Evolutionary conservation across 2,329 filamentous ascomycete genomes (phyloP).

Genomic region (Diaporthe longicolla): DNA sequence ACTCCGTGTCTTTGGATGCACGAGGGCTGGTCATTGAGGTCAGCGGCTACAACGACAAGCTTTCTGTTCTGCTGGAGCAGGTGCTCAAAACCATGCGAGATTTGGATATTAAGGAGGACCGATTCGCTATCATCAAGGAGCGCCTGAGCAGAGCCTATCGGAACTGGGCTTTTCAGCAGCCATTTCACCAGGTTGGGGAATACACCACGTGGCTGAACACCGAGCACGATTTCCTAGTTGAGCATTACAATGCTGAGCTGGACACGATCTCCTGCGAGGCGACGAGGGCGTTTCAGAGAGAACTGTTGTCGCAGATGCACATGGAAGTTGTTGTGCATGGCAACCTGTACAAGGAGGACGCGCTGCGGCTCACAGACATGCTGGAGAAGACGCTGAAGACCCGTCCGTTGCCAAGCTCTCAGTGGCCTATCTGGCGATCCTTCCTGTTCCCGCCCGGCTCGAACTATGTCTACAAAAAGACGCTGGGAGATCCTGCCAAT

Average conservation of each 20-base stretch:
- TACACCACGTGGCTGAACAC: conserved; percentile 85
- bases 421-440: conserved; percentile 85
- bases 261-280: conserved; percentile 80
- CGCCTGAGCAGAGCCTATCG: conserved; percentile 81
- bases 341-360: conserved; percentile 95
- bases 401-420: conserved; percentile 78
- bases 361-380: conserved; percentile 85
- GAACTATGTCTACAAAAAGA: conserved; percentile 87
- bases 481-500: conserved; percentile 87
- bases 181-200: conserved; percentile 89
- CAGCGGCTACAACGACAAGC: conserved; percentile 96
- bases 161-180: conserved; percentile 90
- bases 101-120: conserved; percentile 85
- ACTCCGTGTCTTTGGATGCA: conserved; percentile 80
- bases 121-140: conserved; percentile 94
- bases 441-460: conserved; percentile 83
- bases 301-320: conserved; percentile 85
- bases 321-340: conserved; percentile 92
- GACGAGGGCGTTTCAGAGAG: conserved; percentile 82
- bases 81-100: conserved; percentile 88
- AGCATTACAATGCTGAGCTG: conserved; percentile 84
- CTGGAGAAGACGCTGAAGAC: conserved; percentile 85
- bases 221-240: conserved; percentile 83
- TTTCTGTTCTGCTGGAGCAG: conserved; percentile 90
- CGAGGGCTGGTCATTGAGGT: conserved; percentile 84